Evolutionary conservation across 139 green algal genomes (phyloP).

Genomic region (Raphidocelis subcapitata): DNA sequence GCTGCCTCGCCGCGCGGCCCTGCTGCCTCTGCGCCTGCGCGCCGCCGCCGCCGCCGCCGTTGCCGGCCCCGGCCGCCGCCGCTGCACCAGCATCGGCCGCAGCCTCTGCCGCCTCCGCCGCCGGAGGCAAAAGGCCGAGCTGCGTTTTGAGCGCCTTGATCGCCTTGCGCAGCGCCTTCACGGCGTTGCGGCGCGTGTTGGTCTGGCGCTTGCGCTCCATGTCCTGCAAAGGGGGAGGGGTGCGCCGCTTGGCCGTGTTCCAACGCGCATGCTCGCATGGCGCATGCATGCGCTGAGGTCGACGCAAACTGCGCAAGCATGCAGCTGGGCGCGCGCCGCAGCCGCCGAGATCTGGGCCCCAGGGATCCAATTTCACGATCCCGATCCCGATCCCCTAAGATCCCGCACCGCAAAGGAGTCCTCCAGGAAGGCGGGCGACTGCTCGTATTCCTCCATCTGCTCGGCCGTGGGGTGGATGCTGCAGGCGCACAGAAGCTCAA

Average conservation of each 20-base stretch:
- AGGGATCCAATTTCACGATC: too few species aligned
- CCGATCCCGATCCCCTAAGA: too few species aligned
- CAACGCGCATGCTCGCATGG: too few species aligned
- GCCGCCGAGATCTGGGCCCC: too few species aligned
- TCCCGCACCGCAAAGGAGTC: not conserved
- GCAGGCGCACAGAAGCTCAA: slow-evolving; percentile 13
- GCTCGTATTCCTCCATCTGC: slow-evolving; percentile 35
- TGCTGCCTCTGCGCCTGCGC: not conserved
- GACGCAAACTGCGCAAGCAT: too few species aligned
- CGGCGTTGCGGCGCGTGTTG: slow-evolving; percentile 42
- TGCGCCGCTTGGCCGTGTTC: too few species aligned
- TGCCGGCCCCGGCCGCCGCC: slow-evolving; percentile 6
- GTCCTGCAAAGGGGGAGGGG: too few species aligned
- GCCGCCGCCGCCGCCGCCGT: too few species aligned
- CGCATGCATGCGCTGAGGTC: too few species aligned
- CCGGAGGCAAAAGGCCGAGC: not conserved
- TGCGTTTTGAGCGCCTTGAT: slow-evolving; percentile 95
- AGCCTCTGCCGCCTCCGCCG: slow-evolving; percentile 7
- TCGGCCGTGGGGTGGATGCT: slow-evolving; percentile 33
- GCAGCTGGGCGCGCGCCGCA: too few species aligned
- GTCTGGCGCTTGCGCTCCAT: too few species aligned
- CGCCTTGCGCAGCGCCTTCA: slow-evolving; percentile 98
- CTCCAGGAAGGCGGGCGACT: slow-evolving; percentile 34
- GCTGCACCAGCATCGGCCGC: slow-evolving; percentile 1
- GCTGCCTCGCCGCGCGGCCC: not conserved